Evolutionary conservation across 768 basidiomycete genomes (phyloP).

Genomic region (Xerocomellus chrysenteron): DNA sequence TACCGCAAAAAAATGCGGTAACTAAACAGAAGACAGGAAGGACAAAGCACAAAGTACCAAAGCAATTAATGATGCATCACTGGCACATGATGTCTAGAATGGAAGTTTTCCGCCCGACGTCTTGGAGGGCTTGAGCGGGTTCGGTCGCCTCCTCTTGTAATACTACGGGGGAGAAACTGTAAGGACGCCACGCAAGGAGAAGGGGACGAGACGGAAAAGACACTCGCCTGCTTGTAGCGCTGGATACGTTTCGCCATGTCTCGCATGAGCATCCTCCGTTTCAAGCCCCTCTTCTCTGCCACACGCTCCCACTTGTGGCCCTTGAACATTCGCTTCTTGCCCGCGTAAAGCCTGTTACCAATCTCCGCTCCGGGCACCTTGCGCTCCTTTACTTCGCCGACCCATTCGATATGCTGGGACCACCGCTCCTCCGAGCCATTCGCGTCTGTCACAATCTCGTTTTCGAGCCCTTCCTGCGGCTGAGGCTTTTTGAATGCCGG

Average conservation of each 20-base stretch:
- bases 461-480: too few species aligned
- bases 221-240: slow-evolving; percentile 63
- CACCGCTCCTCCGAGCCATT: slow-evolving; percentile 14
- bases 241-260: slow-evolving; percentile 67
- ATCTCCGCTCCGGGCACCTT: slow-evolving; percentile 48
- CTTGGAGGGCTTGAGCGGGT: slow-evolving; percentile 58
- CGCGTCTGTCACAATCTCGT: too few species aligned
- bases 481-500: slow-evolving; percentile 7
- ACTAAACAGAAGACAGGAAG: not conserved
- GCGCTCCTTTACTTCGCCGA: slow-evolving; percentile 39
- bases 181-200: not conserved
- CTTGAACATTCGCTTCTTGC: slow-evolving; percentile 89
- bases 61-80: not conserved
- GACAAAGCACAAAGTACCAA: not conserved
- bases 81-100: slow-evolving; percentile 42
- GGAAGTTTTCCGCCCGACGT: slow-evolving; percentile 52
- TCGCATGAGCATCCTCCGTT: slow-evolving; percentile 57
- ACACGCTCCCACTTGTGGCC: slow-evolving; percentile 84
- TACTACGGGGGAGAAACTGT: slow-evolving; percentile 12
- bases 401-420: slow-evolving; percentile 39
- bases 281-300: slow-evolving; percentile 45
- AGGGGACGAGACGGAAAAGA: not conserved
- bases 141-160: slow-evolving; percentile 44
- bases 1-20: not conserved
- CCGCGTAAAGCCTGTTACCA: slow-evolving; percentile 69